These are phyloP conservation scores for Allium cepa DNA, from an alignment of 106 monocot species.

Conservation along the genomic window DNA sequence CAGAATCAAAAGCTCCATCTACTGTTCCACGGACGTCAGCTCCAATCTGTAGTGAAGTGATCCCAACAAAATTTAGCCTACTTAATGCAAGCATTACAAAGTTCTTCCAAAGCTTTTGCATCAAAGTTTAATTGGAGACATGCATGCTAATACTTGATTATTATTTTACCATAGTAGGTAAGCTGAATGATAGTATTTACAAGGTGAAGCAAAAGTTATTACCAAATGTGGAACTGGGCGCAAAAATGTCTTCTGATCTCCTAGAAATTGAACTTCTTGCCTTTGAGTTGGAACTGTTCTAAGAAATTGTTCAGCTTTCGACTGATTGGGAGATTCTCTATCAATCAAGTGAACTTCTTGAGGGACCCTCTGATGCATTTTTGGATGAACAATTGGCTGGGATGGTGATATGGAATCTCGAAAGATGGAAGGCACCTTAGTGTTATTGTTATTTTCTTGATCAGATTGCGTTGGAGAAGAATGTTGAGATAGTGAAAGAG, in stretches of 20 bases:
- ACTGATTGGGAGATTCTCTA: constrained; percentile 13
- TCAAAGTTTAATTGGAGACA: no score
- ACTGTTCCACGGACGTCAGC: constrained; percentile 80
- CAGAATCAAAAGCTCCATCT: constrained; percentile 93
- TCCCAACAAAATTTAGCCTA: not conserved
- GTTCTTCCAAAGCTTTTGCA: no score
- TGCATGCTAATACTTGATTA: no score
- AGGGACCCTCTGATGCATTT: constrained; percentile 17
- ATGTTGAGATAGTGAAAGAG: constrained; percentile 72
- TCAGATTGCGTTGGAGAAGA: constrained; percentile 92
- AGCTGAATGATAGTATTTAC: no score
- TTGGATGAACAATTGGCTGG: constrained; percentile 23
- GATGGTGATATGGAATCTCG: constrained; percentile 31
- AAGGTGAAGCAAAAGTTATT: not conserved
- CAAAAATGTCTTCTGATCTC: constrained; percentile 27
- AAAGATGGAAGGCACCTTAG: constrained; percentile 23
- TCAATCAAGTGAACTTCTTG: constrained; percentile 13
- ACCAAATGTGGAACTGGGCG: constrained; percentile 44
- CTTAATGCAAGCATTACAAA: no score
- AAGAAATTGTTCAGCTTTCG: constrained; percentile 41
- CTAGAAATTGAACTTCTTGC: constrained; percentile 33
- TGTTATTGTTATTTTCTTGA: constrained; percentile 58
- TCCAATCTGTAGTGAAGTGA: constrained; percentile 44
- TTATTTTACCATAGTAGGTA: no score
- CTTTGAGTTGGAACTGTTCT: constrained; percentile 20